phyloP scores from a whole-genome alignment of 2,329 filamentous ascomycete genomes.

The Ciborinia camelliae region DNA sequence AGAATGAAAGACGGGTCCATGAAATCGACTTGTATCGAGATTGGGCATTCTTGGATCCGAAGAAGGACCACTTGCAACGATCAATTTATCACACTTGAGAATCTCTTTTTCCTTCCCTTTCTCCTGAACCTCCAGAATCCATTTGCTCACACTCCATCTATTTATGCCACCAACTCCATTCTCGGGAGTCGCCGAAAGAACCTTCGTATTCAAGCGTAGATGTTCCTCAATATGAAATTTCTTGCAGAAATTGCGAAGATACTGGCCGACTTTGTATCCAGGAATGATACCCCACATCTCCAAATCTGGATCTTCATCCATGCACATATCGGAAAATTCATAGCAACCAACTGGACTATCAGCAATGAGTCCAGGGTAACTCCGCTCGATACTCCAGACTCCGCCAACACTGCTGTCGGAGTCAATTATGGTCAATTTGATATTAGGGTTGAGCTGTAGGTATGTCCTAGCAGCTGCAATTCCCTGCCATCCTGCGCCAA shows the following conservation, averaged over 20 bases:
- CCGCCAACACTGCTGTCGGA: constrained; percentile 57
- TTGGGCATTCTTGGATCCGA: constrained; percentile 22
- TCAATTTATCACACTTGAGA: constrained; percentile 14
- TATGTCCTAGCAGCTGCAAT: constrained; percentile 59
- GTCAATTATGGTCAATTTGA: constrained; percentile 57
- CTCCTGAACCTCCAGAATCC: constrained; percentile 13
- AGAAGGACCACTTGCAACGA: constrained; percentile 23
- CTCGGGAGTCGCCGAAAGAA: constrained; percentile 8
- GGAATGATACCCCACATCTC: constrained; percentile 19
- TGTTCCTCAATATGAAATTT: constrained; percentile 19
- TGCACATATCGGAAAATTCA: constrained; percentile 68
- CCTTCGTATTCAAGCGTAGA: constrained; percentile 43
- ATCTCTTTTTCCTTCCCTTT: constrained; percentile 3
- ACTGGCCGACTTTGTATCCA: constrained; percentile 21
- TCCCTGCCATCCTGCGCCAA: constrained; percentile 48
- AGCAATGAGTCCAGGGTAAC: constrained; percentile 65
- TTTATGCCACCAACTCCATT: not conserved
- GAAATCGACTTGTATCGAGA: constrained; percentile 18
- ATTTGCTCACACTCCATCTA: too few species aligned
- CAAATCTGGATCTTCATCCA: constrained; percentile 21
- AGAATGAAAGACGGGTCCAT: constrained; percentile 21
- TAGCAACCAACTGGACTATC: constrained; percentile 71
- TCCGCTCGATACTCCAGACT: constrained; percentile 62
- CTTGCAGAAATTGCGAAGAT: constrained; percentile 24
- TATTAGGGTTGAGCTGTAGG: constrained; percentile 52